These are phyloP conservation scores for Xylaria sp. DNA, from an alignment of 2,329 filamentous ascomycete species.

Conservation along the genomic window DNA sequence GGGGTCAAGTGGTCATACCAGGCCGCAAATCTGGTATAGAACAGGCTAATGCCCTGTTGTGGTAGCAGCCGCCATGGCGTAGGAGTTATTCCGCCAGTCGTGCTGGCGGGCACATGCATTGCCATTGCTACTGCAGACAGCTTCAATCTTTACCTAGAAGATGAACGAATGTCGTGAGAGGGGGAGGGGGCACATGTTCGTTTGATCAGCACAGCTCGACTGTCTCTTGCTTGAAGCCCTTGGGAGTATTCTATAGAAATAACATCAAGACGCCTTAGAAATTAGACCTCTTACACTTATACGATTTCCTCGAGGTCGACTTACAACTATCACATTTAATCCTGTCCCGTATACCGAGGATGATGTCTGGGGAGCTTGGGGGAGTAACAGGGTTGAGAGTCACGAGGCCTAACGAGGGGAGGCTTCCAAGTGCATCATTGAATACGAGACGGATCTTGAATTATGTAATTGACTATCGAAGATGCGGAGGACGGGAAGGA, in stretches of 20 bases:
- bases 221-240: not conserved
- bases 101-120: conserved; percentile 5
- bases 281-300: not conserved
- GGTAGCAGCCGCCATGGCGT: conserved; percentile 32
- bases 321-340: not conserved
- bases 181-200: not conserved
- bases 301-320: not conserved
- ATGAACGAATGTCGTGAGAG: not conserved
- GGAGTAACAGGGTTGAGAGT: not conserved
- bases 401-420: not conserved
- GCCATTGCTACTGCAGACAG: conserved; percentile 17
- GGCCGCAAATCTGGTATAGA: conserved; percentile 27
- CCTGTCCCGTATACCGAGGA: not conserved
- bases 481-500: not conserved
- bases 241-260: not conserved
- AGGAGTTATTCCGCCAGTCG: conserved; percentile 27
- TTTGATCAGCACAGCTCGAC: not conserved
- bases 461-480: not conserved
- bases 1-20: conserved; percentile 41
- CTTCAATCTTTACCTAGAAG: conserved; percentile 5
- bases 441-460: no score
- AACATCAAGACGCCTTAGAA: not conserved
- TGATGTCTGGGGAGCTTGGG: not conserved
- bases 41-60: conserved; percentile 32
- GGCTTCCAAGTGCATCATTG: not conserved